phyloP scores from a whole-genome alignment of 768 basidiomycete species.

The Tulasnella sp. region DNA sequence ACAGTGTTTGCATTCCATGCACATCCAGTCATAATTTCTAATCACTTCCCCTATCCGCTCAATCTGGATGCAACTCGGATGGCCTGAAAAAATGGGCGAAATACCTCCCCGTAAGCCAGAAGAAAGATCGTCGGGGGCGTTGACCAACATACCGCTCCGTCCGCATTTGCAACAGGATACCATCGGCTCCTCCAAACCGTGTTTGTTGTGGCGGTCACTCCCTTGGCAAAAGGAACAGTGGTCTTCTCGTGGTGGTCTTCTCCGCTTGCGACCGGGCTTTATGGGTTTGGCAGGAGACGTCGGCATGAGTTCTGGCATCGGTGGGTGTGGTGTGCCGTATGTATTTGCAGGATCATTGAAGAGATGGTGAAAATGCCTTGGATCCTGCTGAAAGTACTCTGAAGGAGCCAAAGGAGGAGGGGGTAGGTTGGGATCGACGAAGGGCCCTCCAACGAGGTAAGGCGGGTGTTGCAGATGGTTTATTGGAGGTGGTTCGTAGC shows the following conservation, averaged over 20 bases:
- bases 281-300: background rate
- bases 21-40: slow-evolving; percentile 69
- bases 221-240: slow-evolving; percentile 74
- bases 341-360: background rate
- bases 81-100: slow-evolving; percentile 37
- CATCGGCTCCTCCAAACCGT: slow-evolving; percentile 50
- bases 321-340: background rate
- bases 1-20: slow-evolving; percentile 85
- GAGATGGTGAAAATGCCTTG: background rate
- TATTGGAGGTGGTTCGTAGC: background rate
- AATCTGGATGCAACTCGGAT: slow-evolving; percentile 74
- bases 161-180: slow-evolving; percentile 73
- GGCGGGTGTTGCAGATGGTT: background rate
- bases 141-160: slow-evolving; percentile 49
- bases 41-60: slow-evolving; percentile 45
- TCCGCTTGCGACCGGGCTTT: slow-evolving; percentile 27
- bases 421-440: background rate
- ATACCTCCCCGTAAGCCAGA: slow-evolving; percentile 2
- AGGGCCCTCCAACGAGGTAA: background rate
- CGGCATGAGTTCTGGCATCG: background rate
- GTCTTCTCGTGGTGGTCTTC: slow-evolving; percentile 35
- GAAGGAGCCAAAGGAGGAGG: background rate
- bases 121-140: background rate
- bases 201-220: slow-evolving; percentile 45
- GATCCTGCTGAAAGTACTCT: background rate